Base-by-base conservation (phyloP, 495 filamentous ascomycete species). In the Hypoxylon fragiforme region DNA sequence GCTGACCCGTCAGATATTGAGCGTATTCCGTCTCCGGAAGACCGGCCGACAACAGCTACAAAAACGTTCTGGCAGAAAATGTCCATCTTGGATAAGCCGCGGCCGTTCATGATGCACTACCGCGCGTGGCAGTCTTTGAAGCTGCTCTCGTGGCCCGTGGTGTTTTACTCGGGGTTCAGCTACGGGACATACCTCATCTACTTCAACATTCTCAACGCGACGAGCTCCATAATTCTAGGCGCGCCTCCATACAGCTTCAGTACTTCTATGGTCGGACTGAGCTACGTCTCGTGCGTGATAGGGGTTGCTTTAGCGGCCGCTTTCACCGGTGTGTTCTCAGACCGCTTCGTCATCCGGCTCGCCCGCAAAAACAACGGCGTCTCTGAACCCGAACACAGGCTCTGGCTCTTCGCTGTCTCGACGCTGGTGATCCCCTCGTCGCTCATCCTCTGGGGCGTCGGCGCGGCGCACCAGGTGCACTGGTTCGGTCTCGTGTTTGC, bases 161-260 rank as follows among this genome's bases (percentile, higher is more conserved):
- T 87, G 15, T 83, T 83, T 50, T 87, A 84, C 50, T 79, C 83
- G 20, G 85, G 85, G 21, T 85, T 87, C 60, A 81, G 77, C 7
- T 87, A 87, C 60, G 84, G 84, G 1, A 80, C 75, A 1, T 83
- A 81, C 48, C 74, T 87, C 20, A 73, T 86, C 21, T 81, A 81
- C 68, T 86, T 86, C 72, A 86, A 86, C 59, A 81, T 87, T 28
- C 67, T 87, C 24, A 86, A 86, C 54, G 85, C 75, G 14, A 87
- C 85, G 1, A 71, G 81, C 0, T 86, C 83, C 0, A 72, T 86
- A 7, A 82, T 86, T 45, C 71, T 87, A 3, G 74, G 76, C 9
- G 72, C 62, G 12, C 51, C 70, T 6, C 82, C 85, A 0, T 88
- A 88, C 50, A 79, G 80, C 44, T 77, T 74, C 36, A 71, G 72